Evolutionary conservation across 495 filamentous ascomycete genomes (phyloP).

Genomic region (Tetracladium marchalianum): DNA sequence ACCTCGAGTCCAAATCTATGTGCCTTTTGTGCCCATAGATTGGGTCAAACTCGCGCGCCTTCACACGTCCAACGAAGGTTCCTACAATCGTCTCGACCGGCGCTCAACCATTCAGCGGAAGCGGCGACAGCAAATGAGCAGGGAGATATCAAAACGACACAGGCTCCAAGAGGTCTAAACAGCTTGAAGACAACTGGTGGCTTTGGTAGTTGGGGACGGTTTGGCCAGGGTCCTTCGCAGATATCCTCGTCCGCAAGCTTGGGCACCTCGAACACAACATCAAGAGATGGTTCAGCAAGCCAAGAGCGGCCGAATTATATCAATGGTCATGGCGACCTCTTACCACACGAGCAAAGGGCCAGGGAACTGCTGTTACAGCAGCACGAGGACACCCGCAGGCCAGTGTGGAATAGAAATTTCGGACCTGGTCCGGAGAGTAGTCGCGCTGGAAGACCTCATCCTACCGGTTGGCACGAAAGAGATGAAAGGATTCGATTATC

Average conservation of each 20-base stretch:
- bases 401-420: slow-evolving; percentile 1
- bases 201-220: no score
- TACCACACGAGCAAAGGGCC: slow-evolving; percentile 16
- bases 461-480: not conserved
- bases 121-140: slow-evolving; percentile 5
- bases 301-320: no score
- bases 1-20: slow-evolving; percentile 14
- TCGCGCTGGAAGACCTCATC: slow-evolving; percentile 13
- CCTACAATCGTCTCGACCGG: slow-evolving; percentile 14
- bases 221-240: no score
- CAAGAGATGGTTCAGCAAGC: no score
- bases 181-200: no score
- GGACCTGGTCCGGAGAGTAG: slow-evolving; percentile 12
- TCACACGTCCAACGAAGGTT: slow-evolving; percentile 17
- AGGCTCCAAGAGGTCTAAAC: no score
- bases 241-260: no score
- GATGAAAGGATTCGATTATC: no score
- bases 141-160: not conserved
- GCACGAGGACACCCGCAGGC: not conserved
- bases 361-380: slow-evolving; percentile 7
- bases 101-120: slow-evolving; percentile 9
- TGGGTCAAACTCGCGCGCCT: slow-evolving; percentile 13
- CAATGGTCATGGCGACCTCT: slow-evolving; percentile 1
- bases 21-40: slow-evolving; percentile 19
- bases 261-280: no score